Conservation (phyloP, 2,329 filamentous ascomycete genomes). For the Ceratocystis ficicola region DNA sequence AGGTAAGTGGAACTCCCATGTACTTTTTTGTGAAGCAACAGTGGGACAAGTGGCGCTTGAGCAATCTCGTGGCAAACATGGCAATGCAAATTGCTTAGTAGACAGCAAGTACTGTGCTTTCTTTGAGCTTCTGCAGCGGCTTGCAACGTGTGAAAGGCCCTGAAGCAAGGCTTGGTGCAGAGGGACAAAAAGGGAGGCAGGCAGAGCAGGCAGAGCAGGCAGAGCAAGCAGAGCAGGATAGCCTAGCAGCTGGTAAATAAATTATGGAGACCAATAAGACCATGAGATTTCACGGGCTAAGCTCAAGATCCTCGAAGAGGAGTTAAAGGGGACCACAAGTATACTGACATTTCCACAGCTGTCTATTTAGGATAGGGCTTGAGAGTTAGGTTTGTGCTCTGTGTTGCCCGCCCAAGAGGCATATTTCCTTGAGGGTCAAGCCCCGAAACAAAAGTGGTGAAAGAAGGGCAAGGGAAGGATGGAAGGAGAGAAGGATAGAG, state of each 20-base stretch:
- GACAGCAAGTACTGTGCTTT: neutral
- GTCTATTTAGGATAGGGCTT: constrained; percentile 2
- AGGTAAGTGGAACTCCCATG: neutral
- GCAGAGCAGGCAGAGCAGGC: too few species aligned
- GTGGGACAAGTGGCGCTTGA: constrained; percentile 6
- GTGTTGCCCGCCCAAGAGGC: neutral
- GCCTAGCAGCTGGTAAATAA: neutral
- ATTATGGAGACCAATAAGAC: neutral
- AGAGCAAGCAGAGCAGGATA: neutral
- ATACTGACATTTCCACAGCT: neutral
- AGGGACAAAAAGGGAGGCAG: neutral
- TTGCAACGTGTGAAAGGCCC: neutral
- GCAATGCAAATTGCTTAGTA: neutral
- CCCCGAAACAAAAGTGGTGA: neutral
- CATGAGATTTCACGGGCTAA: neutral
- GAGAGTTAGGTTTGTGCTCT: constrained; percentile 8
- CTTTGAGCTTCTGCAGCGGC: neutral
- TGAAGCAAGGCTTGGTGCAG: neutral
- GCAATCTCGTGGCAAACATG: neutral
- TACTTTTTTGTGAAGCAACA: constrained; percentile 6
- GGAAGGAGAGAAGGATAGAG: neutral
- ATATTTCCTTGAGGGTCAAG: constrained; percentile 2
- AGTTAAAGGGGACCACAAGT: neutral
- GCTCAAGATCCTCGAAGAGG: neutral
- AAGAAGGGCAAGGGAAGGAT: neutral